Percentiles rank a stretch among this genome's conserved stretches.
Conservation (phyloP, 2,329 filamentous ascomycete species). For the Epichloe gansuensis region DNA sequence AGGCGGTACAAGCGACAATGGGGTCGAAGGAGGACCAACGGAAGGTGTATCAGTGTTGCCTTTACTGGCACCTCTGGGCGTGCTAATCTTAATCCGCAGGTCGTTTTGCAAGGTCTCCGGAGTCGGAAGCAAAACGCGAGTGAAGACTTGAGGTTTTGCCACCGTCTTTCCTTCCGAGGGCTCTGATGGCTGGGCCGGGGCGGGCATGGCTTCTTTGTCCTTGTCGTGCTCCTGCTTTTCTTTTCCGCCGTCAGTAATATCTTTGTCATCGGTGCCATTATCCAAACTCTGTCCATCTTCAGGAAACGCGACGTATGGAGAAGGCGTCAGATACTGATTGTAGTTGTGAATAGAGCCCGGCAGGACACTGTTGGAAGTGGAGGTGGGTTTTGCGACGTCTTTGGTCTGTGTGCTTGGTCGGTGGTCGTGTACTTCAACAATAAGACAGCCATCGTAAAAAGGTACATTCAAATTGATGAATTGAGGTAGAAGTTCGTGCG, state of each 20-base stretch:
- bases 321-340: constrained; percentile 81
- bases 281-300: constrained; percentile 36
- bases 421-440: constrained; percentile 88
- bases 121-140: constrained; percentile 77
- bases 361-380: constrained; percentile 47
- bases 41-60: constrained; percentile 22
- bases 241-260: constrained; percentile 18
- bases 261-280: constrained; percentile 21
- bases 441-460: constrained; percentile 92
- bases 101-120: constrained; percentile 63
- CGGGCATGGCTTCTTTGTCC: constrained; percentile 49
- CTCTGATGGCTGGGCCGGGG: constrained; percentile 35
- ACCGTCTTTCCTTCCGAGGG: constrained; percentile 20
- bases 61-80: constrained; percentile 40
- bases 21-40: constrained; percentile 55
- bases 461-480: constrained; percentile 58
- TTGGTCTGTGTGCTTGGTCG: constrained; percentile 52
- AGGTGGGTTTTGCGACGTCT: constrained; percentile 36
- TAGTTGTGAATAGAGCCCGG: constrained; percentile 88
- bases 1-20: constrained; percentile 44
- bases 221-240: constrained; percentile 21
- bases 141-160: constrained; percentile 55
- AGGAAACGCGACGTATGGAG: constrained; percentile 68
- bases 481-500: constrained; percentile 77
- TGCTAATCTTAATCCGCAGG: constrained; percentile 62